Conservation (phyloP, 768 basidiomycete species). For the Porpolomopsis calyptriformis region DNA sequence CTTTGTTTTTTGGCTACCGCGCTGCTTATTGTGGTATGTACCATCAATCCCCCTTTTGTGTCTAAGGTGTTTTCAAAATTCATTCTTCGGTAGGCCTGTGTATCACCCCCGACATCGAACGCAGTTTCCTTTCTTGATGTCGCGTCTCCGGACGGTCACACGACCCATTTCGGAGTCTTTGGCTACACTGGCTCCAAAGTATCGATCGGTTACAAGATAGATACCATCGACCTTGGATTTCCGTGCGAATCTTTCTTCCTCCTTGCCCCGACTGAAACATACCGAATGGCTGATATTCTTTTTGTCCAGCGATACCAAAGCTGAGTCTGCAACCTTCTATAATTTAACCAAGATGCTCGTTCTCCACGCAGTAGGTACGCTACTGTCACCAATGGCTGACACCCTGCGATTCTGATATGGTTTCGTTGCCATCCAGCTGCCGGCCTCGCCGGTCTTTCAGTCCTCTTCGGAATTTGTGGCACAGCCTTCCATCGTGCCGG, state of each 20-base stretch:
- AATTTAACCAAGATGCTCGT: conserved; percentile 68
- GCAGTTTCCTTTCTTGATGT: conserved; percentile 57
- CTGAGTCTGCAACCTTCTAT: conserved; percentile 46
- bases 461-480: conserved; percentile 62
- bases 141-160: conserved; percentile 19
- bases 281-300: not conserved
- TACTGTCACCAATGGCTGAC: conserved; percentile 1
- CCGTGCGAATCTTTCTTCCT: conserved; percentile 27
- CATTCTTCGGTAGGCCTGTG: conserved; percentile 41
- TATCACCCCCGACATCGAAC: conserved; percentile 69
- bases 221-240: conserved; percentile 19
- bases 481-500: conserved; percentile 54
- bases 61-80: conserved; percentile 1
- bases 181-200: conserved; percentile 53
- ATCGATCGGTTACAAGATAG: conserved; percentile 50
- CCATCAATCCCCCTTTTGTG: not conserved
- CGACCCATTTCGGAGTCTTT: conserved; percentile 62
- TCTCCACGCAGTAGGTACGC: conserved; percentile 67
- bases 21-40: conserved; percentile 56
- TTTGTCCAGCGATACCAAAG: conserved; percentile 26
- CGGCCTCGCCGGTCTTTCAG: conserved; percentile 52
- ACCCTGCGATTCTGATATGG: conserved; percentile 3
- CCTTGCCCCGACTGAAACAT: not conserved
- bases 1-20: conserved; percentile 63
- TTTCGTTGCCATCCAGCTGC: conserved; percentile 31